Conservation (phyloP, 257 asterid genomes). For the Solanum stenotomum region DNA sequence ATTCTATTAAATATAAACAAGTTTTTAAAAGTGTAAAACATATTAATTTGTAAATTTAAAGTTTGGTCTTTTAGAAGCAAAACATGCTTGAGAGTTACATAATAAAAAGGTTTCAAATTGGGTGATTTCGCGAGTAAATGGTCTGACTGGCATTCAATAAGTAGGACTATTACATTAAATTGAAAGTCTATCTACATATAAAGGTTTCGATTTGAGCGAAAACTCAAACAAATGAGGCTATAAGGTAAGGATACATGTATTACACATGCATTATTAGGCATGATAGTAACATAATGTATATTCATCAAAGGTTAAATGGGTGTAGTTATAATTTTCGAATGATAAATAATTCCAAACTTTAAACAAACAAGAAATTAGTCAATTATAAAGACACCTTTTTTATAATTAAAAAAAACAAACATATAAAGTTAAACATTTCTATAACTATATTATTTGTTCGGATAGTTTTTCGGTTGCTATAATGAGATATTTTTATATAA, state of each 20-base stretch:
- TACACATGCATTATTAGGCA: too few species aligned
- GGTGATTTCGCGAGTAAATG: too few species aligned
- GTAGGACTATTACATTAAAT: too few species aligned
- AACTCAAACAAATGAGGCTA: too few species aligned
- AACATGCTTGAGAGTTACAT: background rate
- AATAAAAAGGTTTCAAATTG: background rate
- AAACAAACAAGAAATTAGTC: background rate
- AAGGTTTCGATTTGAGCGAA: too few species aligned
- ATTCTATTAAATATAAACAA: too few species aligned
- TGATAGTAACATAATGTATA: too few species aligned
- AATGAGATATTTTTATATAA: background rate
- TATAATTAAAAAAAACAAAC: background rate
- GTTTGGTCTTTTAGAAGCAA: background rate
- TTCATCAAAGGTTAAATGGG: too few species aligned
- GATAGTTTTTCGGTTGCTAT: background rate
- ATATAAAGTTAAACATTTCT: background rate
- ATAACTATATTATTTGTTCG: background rate
- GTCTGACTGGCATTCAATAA: rapidly evolving
- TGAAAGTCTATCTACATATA: rapidly evolving
- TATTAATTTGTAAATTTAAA: background rate
- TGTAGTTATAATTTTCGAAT: too few species aligned
- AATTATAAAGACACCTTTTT: background rate
- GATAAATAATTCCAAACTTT: background rate
- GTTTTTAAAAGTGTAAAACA: too few species aligned
- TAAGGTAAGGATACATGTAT: too few species aligned